Base-by-base conservation (phyloP, 345 rosid genomes). In the Euphorbia lathyris region DNA sequence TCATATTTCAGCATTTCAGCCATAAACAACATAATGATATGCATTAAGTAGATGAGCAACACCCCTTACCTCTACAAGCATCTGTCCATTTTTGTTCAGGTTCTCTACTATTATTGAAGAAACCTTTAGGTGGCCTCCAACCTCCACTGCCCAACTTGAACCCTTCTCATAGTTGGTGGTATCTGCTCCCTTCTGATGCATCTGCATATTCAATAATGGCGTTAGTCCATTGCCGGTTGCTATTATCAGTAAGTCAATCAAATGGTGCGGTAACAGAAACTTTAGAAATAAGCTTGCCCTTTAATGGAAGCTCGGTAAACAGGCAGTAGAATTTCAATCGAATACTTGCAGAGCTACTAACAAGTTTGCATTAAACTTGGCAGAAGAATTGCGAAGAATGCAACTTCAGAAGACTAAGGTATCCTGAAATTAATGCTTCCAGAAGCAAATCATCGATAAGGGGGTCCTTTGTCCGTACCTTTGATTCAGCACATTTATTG, bases 41-140 rank as follows among this genome's bases (percentile, higher is more conserved):
- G 9, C 40, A 42, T 1, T 30, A 13, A 22, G 52, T 56, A 71
- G 42, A 58, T 29, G 51, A 27, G 36, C 38, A 42, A 68, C 19
- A 25, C 47, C 30, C 58, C 74, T 71, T 64, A 92, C 99, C 99
- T 90, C 96, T 57, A 95, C 87, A 60, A 90, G 91, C 87, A 95
- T 86, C 83, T 88, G 90, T 29, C 99, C 96, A 12, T 78, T 87
- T 79, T 87, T 86, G 81, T 80, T 83, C 63, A 92, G 85, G 82
- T 92, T 88, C 86, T 95, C 96, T 50, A 95, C 97, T n/a, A 92
- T 60, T 58, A 95, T 92, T 22, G 98, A 89, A 77, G 90, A 86
- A 76, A 92, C 93, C 79, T 90, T 90, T 73, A 90, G 85, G 82
- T 86, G 96, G 74, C 97, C 89, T 71, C 98, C 97, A 59, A 95